Conservation (phyloP, 495 filamentous ascomycete genomes). For the Trichoderma gamsii region DNA sequence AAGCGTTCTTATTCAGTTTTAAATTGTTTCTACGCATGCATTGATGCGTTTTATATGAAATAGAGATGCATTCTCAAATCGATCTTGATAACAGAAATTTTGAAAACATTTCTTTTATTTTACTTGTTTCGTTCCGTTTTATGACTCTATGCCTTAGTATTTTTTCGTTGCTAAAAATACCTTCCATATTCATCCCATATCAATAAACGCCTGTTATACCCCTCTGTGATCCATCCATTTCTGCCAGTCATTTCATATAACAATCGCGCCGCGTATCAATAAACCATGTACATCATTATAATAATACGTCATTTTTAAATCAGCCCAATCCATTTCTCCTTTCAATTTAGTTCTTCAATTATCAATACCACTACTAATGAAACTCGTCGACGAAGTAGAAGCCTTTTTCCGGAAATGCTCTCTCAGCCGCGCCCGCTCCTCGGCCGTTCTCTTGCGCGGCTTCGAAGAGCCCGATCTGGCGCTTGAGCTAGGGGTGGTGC, state of each 20-base stretch:
- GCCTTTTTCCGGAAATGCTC: conserved; percentile 12
- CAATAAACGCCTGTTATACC: no score
- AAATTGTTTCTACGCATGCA: not conserved
- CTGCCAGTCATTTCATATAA: no score
- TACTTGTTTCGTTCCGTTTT: not conserved
- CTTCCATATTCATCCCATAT: no score
- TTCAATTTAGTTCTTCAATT: not conserved
- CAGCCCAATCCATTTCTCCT: not conserved
- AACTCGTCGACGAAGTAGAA: not conserved
- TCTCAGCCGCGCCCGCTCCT: conserved; percentile 6
- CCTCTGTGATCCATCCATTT: no score
- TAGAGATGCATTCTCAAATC: not conserved
- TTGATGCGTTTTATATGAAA: not conserved
- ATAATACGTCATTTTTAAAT: not conserved
- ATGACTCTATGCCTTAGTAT: no score
- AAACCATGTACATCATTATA: not conserved
- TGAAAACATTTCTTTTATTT: not conserved
- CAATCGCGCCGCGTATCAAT: no score
- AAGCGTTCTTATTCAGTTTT: not conserved
- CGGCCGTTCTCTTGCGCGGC: not conserved
- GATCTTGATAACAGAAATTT: not conserved
- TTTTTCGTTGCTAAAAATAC: no score
- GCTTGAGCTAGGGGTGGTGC: not conserved
- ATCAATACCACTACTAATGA: not conserved
- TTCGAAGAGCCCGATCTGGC: not conserved